Percentiles rank a stretch among this genome's conserved stretches.
These are phyloP conservation scores for Komagataella populi DNA, from an alignment of 805 yeast genomes.

Conservation along the genomic window DNA sequence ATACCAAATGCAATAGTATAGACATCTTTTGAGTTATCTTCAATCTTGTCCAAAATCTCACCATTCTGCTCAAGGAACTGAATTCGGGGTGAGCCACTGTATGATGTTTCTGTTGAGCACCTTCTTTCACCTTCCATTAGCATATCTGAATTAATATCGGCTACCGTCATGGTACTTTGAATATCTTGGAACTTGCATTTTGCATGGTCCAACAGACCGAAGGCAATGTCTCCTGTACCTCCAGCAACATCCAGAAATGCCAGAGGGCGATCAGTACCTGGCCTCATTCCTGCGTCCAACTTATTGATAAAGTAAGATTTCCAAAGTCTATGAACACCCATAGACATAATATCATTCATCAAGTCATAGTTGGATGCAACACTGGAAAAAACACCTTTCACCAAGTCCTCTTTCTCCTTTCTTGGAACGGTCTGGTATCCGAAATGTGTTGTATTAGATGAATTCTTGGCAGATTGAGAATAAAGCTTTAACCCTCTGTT, in stretches of 20 bases:
- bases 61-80: conserved; percentile 86
- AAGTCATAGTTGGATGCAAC: conserved; percentile 91
- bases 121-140: conserved; percentile 82
- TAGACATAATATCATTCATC: conserved; percentile 97
- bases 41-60: conserved; percentile 71
- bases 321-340: conserved; percentile 94
- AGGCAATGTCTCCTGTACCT: conserved; percentile 97
- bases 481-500: neutral
- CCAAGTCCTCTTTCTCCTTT: conserved; percentile 70
- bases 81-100: conserved; percentile 61
- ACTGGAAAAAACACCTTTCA: conserved; percentile 80
- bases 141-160: conserved; percentile 95
- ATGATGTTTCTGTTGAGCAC: conserved; percentile 32
- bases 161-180: conserved; percentile 72
- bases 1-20: conserved; percentile 97
- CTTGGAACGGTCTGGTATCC: conserved; percentile 77
- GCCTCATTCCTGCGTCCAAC: conserved; percentile 87
- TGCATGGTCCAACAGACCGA: conserved; percentile 89
- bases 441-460: conserved; percentile 66
- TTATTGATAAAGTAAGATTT: conserved; percentile 79
- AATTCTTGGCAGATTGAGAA: neutral
- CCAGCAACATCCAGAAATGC: conserved; percentile 95
- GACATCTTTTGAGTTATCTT: conserved; percentile 81
- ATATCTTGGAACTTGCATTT: conserved; percentile 62
- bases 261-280: conserved; percentile 50